phyloP scores from a whole-genome alignment of 2,329 filamentous ascomycete genomes.

The Cercospora sesami region DNA sequence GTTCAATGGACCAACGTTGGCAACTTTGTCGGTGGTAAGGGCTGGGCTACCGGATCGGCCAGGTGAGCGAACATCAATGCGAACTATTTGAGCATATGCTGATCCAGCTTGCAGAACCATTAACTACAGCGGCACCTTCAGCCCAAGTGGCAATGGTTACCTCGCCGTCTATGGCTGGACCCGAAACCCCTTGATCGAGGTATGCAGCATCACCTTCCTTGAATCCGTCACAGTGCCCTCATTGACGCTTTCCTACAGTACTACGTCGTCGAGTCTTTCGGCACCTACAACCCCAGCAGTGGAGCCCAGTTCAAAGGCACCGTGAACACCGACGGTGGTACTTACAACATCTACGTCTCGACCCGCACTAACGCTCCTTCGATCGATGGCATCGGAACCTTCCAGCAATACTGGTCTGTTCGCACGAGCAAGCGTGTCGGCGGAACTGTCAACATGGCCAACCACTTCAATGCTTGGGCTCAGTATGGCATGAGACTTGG shows the following conservation, averaged over 20 bases:
- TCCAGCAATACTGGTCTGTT: slow-evolving; percentile 48
- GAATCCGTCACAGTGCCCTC: neutral
- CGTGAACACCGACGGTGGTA: slow-evolving; percentile 54
- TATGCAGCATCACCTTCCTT: neutral
- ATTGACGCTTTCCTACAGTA: neutral
- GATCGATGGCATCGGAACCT: slow-evolving; percentile 45
- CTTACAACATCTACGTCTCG: slow-evolving; percentile 54
- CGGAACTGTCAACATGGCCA: slow-evolving; percentile 33
- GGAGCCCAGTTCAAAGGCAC: slow-evolving; percentile 52
- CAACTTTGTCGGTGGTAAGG: slow-evolving; percentile 60
- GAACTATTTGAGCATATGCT: neutral
- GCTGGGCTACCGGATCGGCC: slow-evolving; percentile 56
- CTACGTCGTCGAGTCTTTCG: slow-evolving; percentile 54
- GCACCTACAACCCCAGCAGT: slow-evolving; percentile 46
- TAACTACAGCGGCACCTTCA: slow-evolving; percentile 52
- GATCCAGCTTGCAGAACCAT: slow-evolving; percentile 44
- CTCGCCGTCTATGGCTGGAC: slow-evolving; percentile 62
- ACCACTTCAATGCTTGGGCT: slow-evolving; percentile 35
- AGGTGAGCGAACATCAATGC: slow-evolving; percentile 42
- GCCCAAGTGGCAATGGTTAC: slow-evolving; percentile 53
- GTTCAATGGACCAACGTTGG: slow-evolving; percentile 50
- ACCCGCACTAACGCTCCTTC: slow-evolving; percentile 46
- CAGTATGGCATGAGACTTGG: slow-evolving; percentile 31
- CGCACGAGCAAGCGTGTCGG: slow-evolving; percentile 38
- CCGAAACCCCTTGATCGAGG: slow-evolving; percentile 56